Percentiles rank a stretch among this genome's conserved stretches.
These are phyloP conservation scores for Tolypocladium endophyticum DNA, from an alignment of 2,329 filamentous ascomycete species.

Conservation along the genomic window DNA sequence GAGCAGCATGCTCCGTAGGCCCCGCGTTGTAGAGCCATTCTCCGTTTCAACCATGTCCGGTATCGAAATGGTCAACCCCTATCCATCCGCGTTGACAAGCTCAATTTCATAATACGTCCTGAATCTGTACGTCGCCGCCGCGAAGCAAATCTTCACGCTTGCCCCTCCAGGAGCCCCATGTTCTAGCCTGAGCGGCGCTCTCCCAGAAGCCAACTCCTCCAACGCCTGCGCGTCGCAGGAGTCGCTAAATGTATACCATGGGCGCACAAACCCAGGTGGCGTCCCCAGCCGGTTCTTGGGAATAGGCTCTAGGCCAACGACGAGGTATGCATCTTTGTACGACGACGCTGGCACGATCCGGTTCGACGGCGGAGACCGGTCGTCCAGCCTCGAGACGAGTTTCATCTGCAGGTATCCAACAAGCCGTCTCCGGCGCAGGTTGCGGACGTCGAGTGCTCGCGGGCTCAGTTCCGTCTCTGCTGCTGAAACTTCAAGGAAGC, in stretches of 20 bases:
- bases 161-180: not conserved
- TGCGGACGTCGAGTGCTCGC: not conserved
- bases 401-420: not conserved
- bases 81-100: not conserved
- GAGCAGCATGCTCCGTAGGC: not conserved
- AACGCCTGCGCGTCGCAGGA: not conserved
- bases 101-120: constrained; percentile 2
- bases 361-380: not conserved
- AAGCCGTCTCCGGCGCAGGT: not conserved
- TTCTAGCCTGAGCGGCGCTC: not conserved
- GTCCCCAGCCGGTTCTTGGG: not conserved
- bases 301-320: not conserved
- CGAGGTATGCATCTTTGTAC: not conserved
- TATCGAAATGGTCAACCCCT: not conserved
- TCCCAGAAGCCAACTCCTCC: not conserved
- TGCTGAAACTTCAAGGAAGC: not conserved
- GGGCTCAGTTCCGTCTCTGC: not conserved
- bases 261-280: not conserved
- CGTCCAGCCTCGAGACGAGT: not conserved
- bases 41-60: not conserved
- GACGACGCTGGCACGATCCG: not conserved
- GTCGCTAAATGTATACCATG: not conserved
- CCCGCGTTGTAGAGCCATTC: too few species aligned
- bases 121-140: not conserved
- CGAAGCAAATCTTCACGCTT: not conserved